Evolutionary conservation across 2,329 filamentous ascomycete species (phyloP), one percentile per base, ranked within the genome.

Genomic region (Sclerotinia nivalis): DNA sequence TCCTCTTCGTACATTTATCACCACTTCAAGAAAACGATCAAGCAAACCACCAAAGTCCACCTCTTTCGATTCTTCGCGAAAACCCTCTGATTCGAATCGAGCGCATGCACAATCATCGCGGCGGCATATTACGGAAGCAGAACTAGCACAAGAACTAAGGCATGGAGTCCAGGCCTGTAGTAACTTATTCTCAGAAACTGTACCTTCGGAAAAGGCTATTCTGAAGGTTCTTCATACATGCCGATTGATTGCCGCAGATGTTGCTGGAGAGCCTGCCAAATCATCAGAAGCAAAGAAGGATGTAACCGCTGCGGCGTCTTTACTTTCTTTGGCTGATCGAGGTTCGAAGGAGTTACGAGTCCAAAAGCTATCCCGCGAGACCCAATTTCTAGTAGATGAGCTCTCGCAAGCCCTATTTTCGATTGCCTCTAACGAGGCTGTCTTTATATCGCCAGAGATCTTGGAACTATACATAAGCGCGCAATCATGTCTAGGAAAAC

Each of bases 381-480:
- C 73, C 20, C 73, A 75, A 58, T 56, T 52, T 20, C 71, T 76
- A 40, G 79, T 85, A 69, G 81, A 85, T 74, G 82, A 81, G 74
- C 83, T 90, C 69, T 89, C 88, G 31, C 78, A 85, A 65, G 80
- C 86, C 10, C 88, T 91, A n/a, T 91, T 92, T 78, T 83, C 85
- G 50, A 86, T 97, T 69, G 79, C 97, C 71, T 85, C 86, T 61
- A 88, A 95, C 75, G 89, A 91, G 5, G 88, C 90, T 71, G 89
- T 97, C 61, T 92, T 93, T 81, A 91, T 98, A 77, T 91, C 92
- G 6, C 88, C 90, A 12, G 83, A 86, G 43, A 83, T 95, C 47
- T 87, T 98, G 52, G 83, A 86, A 70, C 80, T 87, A 74, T 98
- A 97, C 80, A 89, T 97, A 72, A 84, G 87, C 50, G 88, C 93